These are phyloP conservation scores for Pyrenophora teres DNA, from an alignment of 2,329 filamentous ascomycete genomes.

Conservation along the genomic window DNA sequence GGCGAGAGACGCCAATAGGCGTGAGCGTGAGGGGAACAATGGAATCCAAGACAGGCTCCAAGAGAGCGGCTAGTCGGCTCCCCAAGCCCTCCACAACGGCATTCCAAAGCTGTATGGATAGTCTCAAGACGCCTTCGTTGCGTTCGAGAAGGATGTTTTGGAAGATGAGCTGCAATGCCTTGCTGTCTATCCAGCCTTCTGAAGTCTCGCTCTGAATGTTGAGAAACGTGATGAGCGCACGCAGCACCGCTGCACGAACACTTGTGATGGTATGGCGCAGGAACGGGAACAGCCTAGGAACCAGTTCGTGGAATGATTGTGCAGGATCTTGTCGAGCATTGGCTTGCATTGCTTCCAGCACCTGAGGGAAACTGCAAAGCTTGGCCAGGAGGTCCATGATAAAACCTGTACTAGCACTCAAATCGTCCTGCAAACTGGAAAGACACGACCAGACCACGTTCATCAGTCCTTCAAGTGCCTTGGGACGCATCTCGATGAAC, in stretches of 20 bases:
- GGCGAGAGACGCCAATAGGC: constrained; percentile 87
- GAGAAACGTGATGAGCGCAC: constrained; percentile 90
- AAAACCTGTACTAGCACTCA: constrained; percentile 95
- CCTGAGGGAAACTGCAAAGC: constrained; percentile 90
- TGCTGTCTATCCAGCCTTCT: constrained; percentile 90
- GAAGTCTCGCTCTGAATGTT: constrained; percentile 79
- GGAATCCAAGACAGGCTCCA: constrained; percentile 75
- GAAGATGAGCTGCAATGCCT: constrained; percentile 84
- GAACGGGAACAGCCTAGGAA: constrained; percentile 94
- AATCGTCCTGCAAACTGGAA: constrained; percentile 92
- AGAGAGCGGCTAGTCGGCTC: constrained; percentile 70
- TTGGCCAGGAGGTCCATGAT: constrained; percentile 98
- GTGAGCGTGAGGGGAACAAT: constrained; percentile 84
- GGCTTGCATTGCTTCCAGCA: constrained; percentile 89
- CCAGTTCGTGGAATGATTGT: constrained; percentile 88
- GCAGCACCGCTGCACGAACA: constrained; percentile 88
- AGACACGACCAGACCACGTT: constrained; percentile 97
- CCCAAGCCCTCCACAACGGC: constrained; percentile 73
- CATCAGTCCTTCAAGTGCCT: constrained; percentile 79
- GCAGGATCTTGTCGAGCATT: constrained; percentile 80
- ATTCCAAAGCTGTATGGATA: constrained; percentile 86
- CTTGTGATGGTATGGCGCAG: constrained; percentile 95
- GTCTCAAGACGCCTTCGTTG: constrained; percentile 78
- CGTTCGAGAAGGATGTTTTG: constrained; percentile 95
- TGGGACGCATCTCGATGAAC: constrained; percentile 82